Conservation (phyloP, 2,329 filamentous ascomycete species). For the Cladophialophora psammophila region DNA sequence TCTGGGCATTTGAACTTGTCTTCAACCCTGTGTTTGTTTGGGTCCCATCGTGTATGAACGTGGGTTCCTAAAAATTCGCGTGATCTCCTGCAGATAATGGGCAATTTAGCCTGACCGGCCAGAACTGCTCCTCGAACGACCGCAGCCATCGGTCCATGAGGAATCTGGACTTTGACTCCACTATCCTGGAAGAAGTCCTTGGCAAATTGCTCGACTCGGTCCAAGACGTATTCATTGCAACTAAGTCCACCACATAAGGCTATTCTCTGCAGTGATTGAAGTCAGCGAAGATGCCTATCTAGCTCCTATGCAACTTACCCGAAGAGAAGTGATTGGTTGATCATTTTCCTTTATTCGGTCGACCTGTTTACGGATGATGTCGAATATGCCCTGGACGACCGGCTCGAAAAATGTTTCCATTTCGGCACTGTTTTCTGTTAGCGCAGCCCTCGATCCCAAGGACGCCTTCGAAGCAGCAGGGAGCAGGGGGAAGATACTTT, state of each 20-base stretch:
- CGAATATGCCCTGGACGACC: slow-evolving; percentile 23
- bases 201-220: slow-evolving; percentile 31
- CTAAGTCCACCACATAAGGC: slow-evolving; percentile 31
- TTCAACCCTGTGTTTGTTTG: slow-evolving; percentile 14
- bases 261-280: slow-evolving; percentile 21
- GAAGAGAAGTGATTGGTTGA: slow-evolving; percentile 1
- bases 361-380: slow-evolving; percentile 25
- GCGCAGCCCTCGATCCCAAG: neutral
- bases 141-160: slow-evolving; percentile 33
- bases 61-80: slow-evolving; percentile 35
- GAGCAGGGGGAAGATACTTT: neutral
- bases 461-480: neutral
- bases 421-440: slow-evolving; percentile 21
- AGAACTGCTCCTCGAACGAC: slow-evolving; percentile 37
- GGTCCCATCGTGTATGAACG: slow-evolving; percentile 30
- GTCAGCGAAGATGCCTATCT: neutral
- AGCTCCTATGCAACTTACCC: neutral
- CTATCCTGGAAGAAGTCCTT: slow-evolving; percentile 4
- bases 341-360: slow-evolving; percentile 15
- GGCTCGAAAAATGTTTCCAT: slow-evolving; percentile 30
- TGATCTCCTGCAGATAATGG: slow-evolving; percentile 24
- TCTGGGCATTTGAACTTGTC: slow-evolving; percentile 29
- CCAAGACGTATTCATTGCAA: slow-evolving; percentile 29
- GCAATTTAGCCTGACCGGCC: slow-evolving; percentile 5
- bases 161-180: slow-evolving; percentile 23